Percentiles rank a stretch among this genome's conserved stretches.
These are phyloP conservation scores for Phlyctochytrium planicorne DNA, from an alignment of 192 early-diverging fungal species.

Conservation along the genomic window DNA sequence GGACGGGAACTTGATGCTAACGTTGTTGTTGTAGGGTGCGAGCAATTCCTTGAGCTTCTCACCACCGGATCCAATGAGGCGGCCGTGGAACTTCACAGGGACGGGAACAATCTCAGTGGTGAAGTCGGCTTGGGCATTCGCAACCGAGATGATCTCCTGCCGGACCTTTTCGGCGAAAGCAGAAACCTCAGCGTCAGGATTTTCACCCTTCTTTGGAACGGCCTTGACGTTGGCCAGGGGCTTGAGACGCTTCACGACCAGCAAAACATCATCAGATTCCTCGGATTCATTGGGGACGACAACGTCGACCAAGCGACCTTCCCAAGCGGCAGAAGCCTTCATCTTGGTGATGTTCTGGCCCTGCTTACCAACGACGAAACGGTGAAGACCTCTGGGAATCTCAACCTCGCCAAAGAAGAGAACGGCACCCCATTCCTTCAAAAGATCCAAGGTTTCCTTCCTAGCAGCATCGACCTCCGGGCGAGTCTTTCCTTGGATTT, in stretches of 20 bases:
- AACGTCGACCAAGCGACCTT: constrained; percentile 64
- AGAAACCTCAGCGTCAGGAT: constrained; percentile 38
- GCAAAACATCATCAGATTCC: constrained; percentile 68
- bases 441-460: constrained; percentile 50
- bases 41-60: constrained; percentile 73
- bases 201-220: constrained; percentile 18
- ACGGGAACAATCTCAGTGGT: constrained; percentile 58
- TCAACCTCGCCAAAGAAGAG: constrained; percentile 66
- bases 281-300: constrained; percentile 73
- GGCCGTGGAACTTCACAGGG: constrained; percentile 73
- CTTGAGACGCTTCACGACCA: constrained; percentile 70
- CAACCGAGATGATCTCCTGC: constrained; percentile 68
- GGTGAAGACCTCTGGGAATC: constrained; percentile 77
- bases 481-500: constrained; percentile 73
- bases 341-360: constrained; percentile 84
- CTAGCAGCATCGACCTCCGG: constrained; percentile 64
- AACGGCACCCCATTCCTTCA: constrained; percentile 51
- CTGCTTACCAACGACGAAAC: constrained; percentile 78
- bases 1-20: constrained; percentile 70
- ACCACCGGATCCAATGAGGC: constrained; percentile 75
- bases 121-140: constrained; percentile 65
- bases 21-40: constrained; percentile 57
- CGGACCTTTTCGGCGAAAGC: constrained; percentile 48
- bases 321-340: constrained; percentile 67
- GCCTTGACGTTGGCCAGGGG: constrained; percentile 25